Evolutionary conservation across 2,329 filamentous ascomycete genomes (phyloP).

Genomic region (Rhinocladiella similis): DNA sequence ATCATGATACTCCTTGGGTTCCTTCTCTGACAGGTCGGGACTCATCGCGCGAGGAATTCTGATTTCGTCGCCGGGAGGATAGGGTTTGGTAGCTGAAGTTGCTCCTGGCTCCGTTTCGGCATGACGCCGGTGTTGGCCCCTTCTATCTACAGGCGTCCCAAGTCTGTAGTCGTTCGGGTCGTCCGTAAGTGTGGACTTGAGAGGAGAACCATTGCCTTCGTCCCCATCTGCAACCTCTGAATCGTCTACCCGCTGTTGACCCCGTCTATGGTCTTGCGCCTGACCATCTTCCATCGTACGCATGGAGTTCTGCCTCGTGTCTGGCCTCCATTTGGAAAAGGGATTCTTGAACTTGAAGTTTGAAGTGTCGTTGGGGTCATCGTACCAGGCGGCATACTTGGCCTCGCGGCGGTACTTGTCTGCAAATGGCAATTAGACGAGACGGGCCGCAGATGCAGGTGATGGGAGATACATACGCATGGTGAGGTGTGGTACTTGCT

Average conservation of each 20-base stretch:
- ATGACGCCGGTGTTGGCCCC: constrained; percentile 8
- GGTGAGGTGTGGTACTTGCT: not conserved
- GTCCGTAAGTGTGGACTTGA: constrained; percentile 13
- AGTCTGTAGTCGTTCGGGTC: constrained; percentile 20
- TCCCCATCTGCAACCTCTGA: not conserved
- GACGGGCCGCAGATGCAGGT: not conserved
- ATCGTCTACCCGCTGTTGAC: not conserved
- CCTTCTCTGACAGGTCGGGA: constrained; percentile 9
- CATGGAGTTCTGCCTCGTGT: constrained; percentile 11
- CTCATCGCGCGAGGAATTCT: constrained; percentile 17
- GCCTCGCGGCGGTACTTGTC: constrained; percentile 27
- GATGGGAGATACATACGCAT: constrained; percentile 20
- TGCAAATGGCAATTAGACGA: constrained; percentile 8
- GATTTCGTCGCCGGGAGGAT: constrained; percentile 12
- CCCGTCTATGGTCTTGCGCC: not conserved
- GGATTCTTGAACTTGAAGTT: constrained; percentile 20
- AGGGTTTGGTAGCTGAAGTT: constrained; percentile 7
- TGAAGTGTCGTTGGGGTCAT: constrained; percentile 17
- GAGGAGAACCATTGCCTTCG: constrained; percentile 3
- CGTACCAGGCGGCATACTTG: constrained; percentile 28
- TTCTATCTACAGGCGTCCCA: constrained; percentile 3
- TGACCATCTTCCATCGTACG: constrained; percentile 17
- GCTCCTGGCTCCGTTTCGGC: constrained; percentile 17
- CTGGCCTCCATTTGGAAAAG: constrained; percentile 22
- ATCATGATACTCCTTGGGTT: constrained; percentile 5